Evolutionary conservation across 2,329 filamentous ascomycete genomes (phyloP), one percentile per base, ranked within the genome.

Genomic region (Cladosporium cucumerinum): DNA sequence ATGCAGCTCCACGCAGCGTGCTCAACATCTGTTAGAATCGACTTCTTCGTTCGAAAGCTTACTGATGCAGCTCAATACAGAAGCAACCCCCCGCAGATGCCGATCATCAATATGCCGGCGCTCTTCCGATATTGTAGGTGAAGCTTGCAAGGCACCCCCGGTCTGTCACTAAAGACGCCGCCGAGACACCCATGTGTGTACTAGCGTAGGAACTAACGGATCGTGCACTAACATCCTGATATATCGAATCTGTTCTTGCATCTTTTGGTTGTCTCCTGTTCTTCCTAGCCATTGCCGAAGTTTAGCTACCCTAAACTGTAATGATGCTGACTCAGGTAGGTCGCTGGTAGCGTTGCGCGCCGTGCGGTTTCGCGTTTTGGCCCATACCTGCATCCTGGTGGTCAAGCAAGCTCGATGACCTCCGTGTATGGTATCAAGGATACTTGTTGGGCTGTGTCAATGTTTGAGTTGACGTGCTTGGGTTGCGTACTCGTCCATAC

Each of bases 1-100:
- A 39, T 5, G 54, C 21, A 18, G 21, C 30, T 34, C 30, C 14
- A 16, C 54, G n/a, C 54, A 39, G 30, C 54, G 54, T 32, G n/a
- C 21, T 57, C 54, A 57, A 36, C 54, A 39, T 12, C n/a, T 57
- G 39, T 36, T 57, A 57, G 54, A n/a, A 57, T 57, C n/a, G 16
- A 25, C 32, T 14, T 32, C 32, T 21, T 39, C 23, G 14, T 23
- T 57, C n/a, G 21, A 7, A 16, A 11, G 21, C 54, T 36, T 39
- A 21, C 32, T 39, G 32, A 39, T 57, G n/a, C 21, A 16, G 54
- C 18, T 32, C 28, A 16, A 57, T 57, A 18, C 30, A 57, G 54
- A 34, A 26, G 30, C 21, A 39, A 36, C 30, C 32, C 28, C 30
- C 32, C 28, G 32, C 32, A 25, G 5, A 23, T 34, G n/a, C 32